These are phyloP conservation scores for Echinosophora koreensis DNA, from an alignment of 306 rosid species.

Conservation along the genomic window DNA sequence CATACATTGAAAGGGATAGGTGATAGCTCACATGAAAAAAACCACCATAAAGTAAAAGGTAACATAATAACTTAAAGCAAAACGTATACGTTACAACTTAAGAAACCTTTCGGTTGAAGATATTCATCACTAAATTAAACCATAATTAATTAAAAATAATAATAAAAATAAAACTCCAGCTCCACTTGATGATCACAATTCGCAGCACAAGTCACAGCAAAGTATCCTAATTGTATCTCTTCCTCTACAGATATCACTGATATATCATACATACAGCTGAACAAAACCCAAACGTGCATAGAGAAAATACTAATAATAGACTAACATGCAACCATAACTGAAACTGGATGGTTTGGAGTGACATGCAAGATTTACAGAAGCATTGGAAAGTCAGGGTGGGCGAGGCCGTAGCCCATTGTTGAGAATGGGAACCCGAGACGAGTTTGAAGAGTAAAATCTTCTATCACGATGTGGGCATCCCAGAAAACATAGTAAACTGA, in stretches of 20 bases:
- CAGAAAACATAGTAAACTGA: constrained; percentile 42
- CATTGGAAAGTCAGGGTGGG: constrained; percentile 40
- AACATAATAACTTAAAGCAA: constrained; percentile 11
- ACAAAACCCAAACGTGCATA: background rate
- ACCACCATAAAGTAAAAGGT: background rate
- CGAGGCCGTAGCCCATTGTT: constrained; percentile 15
- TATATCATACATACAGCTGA: too few relatives aligned
- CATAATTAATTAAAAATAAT: background rate
- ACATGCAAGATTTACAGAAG: constrained; percentile 12
- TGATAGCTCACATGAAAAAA: too few relatives aligned
- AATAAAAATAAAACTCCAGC: too few relatives aligned
- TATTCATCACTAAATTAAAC: background rate
- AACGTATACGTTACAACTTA: background rate
- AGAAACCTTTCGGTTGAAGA: background rate
- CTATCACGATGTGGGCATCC: constrained; percentile 3
- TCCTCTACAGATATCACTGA: too few relatives aligned
- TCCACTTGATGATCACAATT: too few relatives aligned
- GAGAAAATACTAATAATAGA: too few relatives aligned
- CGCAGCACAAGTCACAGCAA: too few relatives aligned
- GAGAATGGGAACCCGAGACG: background rate
- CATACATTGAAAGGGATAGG: background rate
- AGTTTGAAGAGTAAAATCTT: constrained; percentile 23
- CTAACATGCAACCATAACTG: background rate
- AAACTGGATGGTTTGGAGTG: background rate
- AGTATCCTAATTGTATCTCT: too few relatives aligned